A percentile compares a stretch with the other conserved stretches of the same genome.
Conservation (phyloP, 169 alveolate species). For the Eimeria acervulina region DNA sequence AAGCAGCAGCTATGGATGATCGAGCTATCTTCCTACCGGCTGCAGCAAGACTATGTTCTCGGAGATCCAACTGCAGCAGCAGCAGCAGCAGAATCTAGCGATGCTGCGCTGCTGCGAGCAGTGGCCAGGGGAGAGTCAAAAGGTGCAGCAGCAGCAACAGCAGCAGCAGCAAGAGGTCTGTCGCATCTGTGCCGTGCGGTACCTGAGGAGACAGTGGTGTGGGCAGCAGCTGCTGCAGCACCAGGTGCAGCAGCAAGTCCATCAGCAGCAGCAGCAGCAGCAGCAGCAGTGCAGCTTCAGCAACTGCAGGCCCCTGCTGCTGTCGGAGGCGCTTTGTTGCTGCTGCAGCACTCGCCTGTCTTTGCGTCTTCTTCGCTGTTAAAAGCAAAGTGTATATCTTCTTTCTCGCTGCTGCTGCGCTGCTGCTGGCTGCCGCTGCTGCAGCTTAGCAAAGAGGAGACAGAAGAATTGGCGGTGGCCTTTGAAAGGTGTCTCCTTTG, state of each 20-base stretch:
- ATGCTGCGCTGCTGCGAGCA: conserved; percentile 19
- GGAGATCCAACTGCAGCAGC: not conserved
- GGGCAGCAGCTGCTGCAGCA: conserved; percentile 8
- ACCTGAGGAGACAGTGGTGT: conserved; percentile 20
- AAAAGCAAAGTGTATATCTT: not conserved
- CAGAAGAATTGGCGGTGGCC: not conserved
- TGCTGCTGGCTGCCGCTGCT: conserved; percentile 57
- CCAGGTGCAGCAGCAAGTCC: not conserved
- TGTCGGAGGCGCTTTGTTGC: not conserved
- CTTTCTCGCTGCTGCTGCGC: conserved; percentile 3
- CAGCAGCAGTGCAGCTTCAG: conserved; percentile 34
- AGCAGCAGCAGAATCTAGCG: not conserved
- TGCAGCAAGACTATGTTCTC: not conserved
- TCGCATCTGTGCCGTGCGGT: conserved; percentile 18
- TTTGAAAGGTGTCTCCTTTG: conserved; percentile 3
- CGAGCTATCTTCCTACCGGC: conserved; percentile 31
- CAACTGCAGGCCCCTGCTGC: conserved; percentile 34
- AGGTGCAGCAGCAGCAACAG: conserved; percentile 1
- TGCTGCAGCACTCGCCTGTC: conserved; percentile 54
- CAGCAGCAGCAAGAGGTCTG: conserved; percentile 17
- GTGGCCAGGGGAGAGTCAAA: conserved; percentile 7
- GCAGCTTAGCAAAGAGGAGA: not conserved
- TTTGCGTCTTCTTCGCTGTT: conserved; percentile 6
- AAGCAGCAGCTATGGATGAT: not conserved
- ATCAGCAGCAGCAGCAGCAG: conserved; percentile 1